phyloP scores from a whole-genome alignment of 2,329 filamentous ascomycete genomes.

The Teratosphaeria destructans region DNA sequence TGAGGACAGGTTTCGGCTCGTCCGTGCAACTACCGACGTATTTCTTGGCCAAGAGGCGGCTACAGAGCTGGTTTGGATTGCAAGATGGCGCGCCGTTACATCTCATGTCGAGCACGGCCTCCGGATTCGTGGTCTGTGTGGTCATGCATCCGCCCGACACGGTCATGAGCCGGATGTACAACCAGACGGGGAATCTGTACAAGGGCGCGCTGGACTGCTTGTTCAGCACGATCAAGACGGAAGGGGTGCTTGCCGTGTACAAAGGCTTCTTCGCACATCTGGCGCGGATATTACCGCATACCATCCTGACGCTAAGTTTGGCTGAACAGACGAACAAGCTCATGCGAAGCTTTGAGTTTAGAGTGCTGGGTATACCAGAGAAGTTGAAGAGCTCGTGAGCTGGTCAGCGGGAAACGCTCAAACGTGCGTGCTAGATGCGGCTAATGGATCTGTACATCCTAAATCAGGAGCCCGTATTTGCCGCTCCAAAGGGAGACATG shows the following conservation, averaged over 20 bases:
- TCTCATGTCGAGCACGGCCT: slow-evolving; percentile 75
- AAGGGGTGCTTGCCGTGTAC: slow-evolving; percentile 87
- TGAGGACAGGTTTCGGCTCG: slow-evolving; percentile 89
- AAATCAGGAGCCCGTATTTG: not conserved
- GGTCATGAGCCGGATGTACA: slow-evolving; percentile 97
- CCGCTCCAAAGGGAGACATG: not conserved
- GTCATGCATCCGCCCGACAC: slow-evolving; percentile 99
- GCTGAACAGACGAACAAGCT: slow-evolving; percentile 97
- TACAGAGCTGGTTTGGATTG: slow-evolving; percentile 76
- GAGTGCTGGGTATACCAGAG: slow-evolving; percentile 26
- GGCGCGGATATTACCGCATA: slow-evolving; percentile 88
- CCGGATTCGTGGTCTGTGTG: slow-evolving; percentile 91
- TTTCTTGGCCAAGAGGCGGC: slow-evolving; percentile 85
- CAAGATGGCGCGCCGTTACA: slow-evolving; percentile 84
- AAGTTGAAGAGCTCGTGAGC: slow-evolving; percentile 2
- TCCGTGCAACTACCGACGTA: slow-evolving; percentile 95
- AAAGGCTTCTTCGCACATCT: slow-evolving; percentile 96
- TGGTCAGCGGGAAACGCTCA: not conserved
- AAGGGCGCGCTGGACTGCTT: slow-evolving; percentile 85
- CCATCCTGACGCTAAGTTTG: slow-evolving; percentile 67
- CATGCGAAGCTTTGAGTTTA: slow-evolving; percentile 65
- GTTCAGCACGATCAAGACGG: slow-evolving; percentile 79
- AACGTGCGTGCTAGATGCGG: not conserved
- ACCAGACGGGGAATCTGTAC: slow-evolving; percentile 97
- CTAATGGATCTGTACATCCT: not conserved